Percentiles rank a stretch among this genome's conserved stretches.
These are phyloP conservation scores for Pyrenochaeta sp. DNA, from an alignment of 2,329 filamentous ascomycete species.

Conservation along the genomic window DNA sequence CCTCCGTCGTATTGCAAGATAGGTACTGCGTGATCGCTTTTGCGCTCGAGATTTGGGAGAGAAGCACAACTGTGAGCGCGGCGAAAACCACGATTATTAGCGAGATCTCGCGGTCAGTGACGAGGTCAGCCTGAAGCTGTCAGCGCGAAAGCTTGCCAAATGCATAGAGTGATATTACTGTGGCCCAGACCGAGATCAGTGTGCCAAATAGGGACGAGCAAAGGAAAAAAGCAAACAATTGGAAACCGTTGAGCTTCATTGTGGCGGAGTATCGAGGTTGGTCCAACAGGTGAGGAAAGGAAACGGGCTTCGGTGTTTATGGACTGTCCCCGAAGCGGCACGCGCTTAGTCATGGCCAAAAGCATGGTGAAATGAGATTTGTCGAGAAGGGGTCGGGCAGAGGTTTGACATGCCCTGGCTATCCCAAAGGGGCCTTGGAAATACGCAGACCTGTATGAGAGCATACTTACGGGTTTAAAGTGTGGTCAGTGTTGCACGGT, in stretches of 20 bases:
- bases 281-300: background rate
- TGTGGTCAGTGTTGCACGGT: too few relatives aligned
- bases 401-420: background rate
- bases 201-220: conserved; percentile 15
- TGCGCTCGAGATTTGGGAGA: conserved; percentile 1
- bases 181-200: conserved; percentile 6
- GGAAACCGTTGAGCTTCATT: conserved; percentile 18
- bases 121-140: conserved; percentile 10
- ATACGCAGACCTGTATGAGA: too few relatives aligned
- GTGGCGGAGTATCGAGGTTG: background rate
- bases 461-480: too few relatives aligned
- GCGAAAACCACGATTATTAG: conserved; percentile 15
- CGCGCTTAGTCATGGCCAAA: background rate
- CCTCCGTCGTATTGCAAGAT: background rate
- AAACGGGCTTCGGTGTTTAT: background rate
- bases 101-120: conserved; percentile 16
- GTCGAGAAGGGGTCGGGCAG: background rate
- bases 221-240: conserved; percentile 17
- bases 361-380: background rate
- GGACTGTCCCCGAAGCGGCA: background rate
- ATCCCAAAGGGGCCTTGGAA: background rate
- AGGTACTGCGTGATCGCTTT: conserved; percentile 10
- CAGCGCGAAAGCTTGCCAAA: background rate
- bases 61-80: conserved; percentile 1
- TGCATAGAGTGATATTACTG: conserved; percentile 4